Base-by-base conservation (phyloP, 2,329 filamentous ascomycete species). In the Zopfia rhizophila region DNA sequence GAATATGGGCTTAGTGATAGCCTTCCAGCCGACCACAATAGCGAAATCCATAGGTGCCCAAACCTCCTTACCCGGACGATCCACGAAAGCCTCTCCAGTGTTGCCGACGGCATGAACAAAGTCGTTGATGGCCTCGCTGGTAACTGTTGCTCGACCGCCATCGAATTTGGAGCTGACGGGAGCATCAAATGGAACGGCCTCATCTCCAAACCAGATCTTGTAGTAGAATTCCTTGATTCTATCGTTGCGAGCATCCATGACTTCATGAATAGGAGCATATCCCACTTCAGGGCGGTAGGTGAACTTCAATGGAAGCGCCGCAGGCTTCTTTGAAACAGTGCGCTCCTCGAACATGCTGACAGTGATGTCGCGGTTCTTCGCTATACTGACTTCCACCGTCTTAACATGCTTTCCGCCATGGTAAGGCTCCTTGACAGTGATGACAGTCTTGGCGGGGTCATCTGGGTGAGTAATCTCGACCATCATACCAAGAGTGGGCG, bases 201-300 rank as follows among this genome's bases (percentile, higher is more conserved):
- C 92, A 49, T 92, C 83, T 29, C 91, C 94, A 63, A 99, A 99
- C 94, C 94, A 99, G 57, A 95, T 87, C 60, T 87, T 87, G 86
- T 96, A 99, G 82, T 99, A 99, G 73, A 99, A 99, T 74, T 96
- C 90, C 81, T 99, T 99, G 80, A 99, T 97, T 56, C 91, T 89
- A 69, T 99, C 93, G 70, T 99, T 99, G 67, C 94, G 91, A 43
- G 85, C 88, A 24, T 91, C 84, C 94, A 99, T 99, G 54, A 97
- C 89, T 74, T 99, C 94, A 51, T 88, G 88, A 59, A 99, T 96
- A 13, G 94, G 94, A n/a, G 95, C 93, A 69, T 97, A 99, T 21
- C 94, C 94, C 45, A 91, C 88, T 74, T 97, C 93, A 2, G 94
- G 94, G 69, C 92, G 90, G 76, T 99, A 99, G 4, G 84, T 90